These are phyloP conservation scores for Biscogniauxia sp. DNA, from an alignment of 2,329 filamentous ascomycete genomes.

Conservation along the genomic window DNA sequence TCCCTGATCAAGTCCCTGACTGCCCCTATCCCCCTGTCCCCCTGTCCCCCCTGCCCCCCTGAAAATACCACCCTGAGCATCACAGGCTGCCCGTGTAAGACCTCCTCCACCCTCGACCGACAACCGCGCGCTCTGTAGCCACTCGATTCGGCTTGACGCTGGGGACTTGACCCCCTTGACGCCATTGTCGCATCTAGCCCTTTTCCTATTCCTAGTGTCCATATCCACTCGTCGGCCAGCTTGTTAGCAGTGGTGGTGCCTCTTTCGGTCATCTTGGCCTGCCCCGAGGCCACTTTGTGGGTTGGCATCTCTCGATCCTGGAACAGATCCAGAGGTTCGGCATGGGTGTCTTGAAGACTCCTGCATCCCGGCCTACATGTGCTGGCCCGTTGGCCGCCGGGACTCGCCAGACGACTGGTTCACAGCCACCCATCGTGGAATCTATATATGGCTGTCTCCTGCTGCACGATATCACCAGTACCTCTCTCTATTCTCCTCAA, in stretches of 20 bases:
- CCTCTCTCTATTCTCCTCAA: conserved; percentile 21
- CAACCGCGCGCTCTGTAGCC: conserved; percentile 32
- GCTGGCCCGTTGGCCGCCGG: conserved; percentile 13
- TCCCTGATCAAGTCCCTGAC: conserved; percentile 7
- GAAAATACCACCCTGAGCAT: conserved; percentile 26
- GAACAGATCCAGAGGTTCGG: conserved; percentile 20
- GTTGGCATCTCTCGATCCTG: conserved; percentile 16
- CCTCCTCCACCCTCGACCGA: conserved; percentile 10
- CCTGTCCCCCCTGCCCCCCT: conserved; percentile 15
- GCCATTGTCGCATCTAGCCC: conserved; percentile 6
- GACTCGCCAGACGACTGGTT: conserved; percentile 23
- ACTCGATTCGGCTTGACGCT: conserved; percentile 18
- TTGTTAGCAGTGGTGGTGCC: conserved; percentile 14
- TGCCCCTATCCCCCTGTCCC: not conserved
- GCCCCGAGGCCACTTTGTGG: conserved; percentile 7
- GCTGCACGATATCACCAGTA: conserved; percentile 7
- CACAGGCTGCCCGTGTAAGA: conserved; percentile 8
- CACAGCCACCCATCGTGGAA: conserved; percentile 17
- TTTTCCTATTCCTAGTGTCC: conserved; percentile 8
- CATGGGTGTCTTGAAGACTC: conserved; percentile 24
- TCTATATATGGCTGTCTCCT: conserved; percentile 29
- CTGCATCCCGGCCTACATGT: conserved; percentile 21
- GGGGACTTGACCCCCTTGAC: conserved; percentile 3
- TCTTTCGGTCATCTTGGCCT: conserved; percentile 16
- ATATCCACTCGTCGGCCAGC: conserved; percentile 1